Conservation (phyloP, 2,329 filamentous ascomycete genomes). For the Epichloe hybrida region DNA sequence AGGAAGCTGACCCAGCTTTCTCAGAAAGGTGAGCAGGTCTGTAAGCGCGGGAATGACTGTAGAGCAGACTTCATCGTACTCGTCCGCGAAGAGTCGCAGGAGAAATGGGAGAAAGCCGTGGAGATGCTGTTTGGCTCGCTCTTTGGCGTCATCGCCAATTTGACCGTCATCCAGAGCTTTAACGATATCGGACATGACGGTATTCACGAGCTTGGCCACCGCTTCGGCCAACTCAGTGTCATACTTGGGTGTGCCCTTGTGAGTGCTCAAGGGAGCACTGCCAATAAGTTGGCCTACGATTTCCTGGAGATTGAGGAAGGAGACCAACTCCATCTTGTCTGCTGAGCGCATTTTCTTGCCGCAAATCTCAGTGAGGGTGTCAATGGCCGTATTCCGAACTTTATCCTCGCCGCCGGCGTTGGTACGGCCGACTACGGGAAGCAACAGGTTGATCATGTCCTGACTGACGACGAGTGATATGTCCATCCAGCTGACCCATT, state of each 20-base stretch:
- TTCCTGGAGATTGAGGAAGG: constrained; percentile 73
- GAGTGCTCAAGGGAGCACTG: constrained; percentile 67
- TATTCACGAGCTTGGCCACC: constrained; percentile 91
- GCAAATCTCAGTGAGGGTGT: constrained; percentile 90
- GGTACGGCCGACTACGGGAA: constrained; percentile 74
- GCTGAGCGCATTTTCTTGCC: constrained; percentile 93
- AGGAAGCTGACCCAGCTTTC: constrained; percentile 64
- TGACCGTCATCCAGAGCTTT: constrained; percentile 61
- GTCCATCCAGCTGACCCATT: constrained; percentile 98
- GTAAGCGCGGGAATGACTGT: constrained; percentile 88
- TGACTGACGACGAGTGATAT: constrained; percentile 88
- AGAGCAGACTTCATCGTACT: constrained; percentile 96
- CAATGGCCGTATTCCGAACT: constrained; percentile 80
- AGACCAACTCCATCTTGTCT: constrained; percentile 90
- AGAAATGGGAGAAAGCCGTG: constrained; percentile 76
- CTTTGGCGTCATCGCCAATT: constrained; percentile 49
- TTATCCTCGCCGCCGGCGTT: constrained; percentile 55
- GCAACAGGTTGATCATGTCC: constrained; percentile 69
- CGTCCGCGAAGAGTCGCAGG: constrained; percentile 89
- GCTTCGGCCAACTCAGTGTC: constrained; percentile 92
- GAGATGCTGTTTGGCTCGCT: constrained; percentile 68
- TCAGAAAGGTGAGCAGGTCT: constrained; percentile 80
- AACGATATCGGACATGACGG: constrained; percentile 73
- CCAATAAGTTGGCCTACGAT: constrained; percentile 77
- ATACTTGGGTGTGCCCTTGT: constrained; percentile 71